Evolutionary conservation across 169 alveolate genomes (phyloP).

Genomic region (Toxoplasma gondii): DNA sequence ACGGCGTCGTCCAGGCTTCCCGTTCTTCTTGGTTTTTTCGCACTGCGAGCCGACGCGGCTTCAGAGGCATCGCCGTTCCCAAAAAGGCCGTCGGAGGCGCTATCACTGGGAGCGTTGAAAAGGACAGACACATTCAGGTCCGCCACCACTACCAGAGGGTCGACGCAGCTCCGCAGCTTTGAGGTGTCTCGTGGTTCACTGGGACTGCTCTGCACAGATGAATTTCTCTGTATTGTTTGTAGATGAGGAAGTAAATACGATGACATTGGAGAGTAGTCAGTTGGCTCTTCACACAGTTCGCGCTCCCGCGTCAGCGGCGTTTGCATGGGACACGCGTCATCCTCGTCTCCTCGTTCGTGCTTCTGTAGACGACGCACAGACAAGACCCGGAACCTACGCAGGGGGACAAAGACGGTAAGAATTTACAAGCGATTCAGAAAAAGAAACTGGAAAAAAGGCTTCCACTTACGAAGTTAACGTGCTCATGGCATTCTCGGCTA

Average conservation of each 20-base stretch:
- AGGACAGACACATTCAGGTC: conserved; percentile 12
- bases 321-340: background rate
- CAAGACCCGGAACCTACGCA: background rate
- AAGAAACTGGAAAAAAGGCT: no score
- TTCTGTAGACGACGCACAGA: background rate
- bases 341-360: background rate
- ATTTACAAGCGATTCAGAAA: no score
- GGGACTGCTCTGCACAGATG: background rate
- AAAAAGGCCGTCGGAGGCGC: background rate
- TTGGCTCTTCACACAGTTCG: background rate
- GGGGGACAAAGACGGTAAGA: background rate
- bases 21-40: background rate
- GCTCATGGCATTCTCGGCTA: no score
- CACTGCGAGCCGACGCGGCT: background rate
- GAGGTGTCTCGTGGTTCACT: background rate
- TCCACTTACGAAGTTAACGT: no score
- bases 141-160: conserved; percentile 8
- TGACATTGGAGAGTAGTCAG: background rate
- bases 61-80: background rate
- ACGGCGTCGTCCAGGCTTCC: background rate
- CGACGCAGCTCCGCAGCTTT: background rate
- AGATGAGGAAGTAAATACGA: background rate
- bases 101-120: background rate
- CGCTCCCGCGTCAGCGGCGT: background rate
- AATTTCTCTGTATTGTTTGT: background rate